Conservation (phyloP, 1,284 basidiomycete species). For the Malassezia equina region DNA sequence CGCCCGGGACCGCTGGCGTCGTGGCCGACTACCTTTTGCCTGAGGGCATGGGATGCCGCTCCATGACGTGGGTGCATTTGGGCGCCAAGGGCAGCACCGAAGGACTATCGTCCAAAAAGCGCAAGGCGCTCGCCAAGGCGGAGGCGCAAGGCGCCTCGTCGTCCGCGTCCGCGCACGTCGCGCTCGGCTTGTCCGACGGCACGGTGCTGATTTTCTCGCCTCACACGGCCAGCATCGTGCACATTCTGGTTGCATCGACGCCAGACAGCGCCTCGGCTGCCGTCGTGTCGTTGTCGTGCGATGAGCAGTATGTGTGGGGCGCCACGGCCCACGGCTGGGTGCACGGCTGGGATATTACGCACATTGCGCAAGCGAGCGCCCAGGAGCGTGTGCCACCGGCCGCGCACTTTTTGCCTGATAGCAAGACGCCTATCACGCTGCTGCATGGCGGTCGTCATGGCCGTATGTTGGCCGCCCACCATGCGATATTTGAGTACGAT, state of each 20-base stretch:
- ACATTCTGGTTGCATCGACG: slow-evolving; percentile 27
- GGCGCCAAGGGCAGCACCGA: background rate
- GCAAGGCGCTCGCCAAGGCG: slow-evolving; percentile 23
- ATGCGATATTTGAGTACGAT: slow-evolving; percentile 27
- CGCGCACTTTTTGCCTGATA: slow-evolving; percentile 8
- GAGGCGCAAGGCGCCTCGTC: slow-evolving; percentile 7
- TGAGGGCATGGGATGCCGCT: background rate
- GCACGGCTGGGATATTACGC: slow-evolving; percentile 13
- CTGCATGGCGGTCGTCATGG: background rate
- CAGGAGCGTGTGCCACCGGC: slow-evolving; percentile 12
- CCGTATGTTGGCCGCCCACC: slow-evolving; percentile 27
- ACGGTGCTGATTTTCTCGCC: slow-evolving; percentile 34
- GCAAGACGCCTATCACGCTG: slow-evolving; percentile 6
- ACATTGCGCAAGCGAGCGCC: background rate
- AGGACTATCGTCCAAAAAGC: slow-evolving; percentile 21
- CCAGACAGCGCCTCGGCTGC: slow-evolving; percentile 23
- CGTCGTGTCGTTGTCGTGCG: slow-evolving; percentile 24
- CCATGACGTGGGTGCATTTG: slow-evolving; percentile 4
- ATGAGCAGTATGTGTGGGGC: slow-evolving; percentile 21
- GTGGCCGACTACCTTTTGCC: slow-evolving; percentile 51
- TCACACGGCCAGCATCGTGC: slow-evolving; percentile 28
- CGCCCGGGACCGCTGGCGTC: slow-evolving; percentile 54
- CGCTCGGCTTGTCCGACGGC: slow-evolving; percentile 34
- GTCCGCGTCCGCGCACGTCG: slow-evolving; percentile 25
- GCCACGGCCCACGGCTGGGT: slow-evolving; percentile 32